Evolutionary conservation across 768 basidiomycete species (phyloP).

Genomic region (Pleurotus citrinopileatus): DNA sequence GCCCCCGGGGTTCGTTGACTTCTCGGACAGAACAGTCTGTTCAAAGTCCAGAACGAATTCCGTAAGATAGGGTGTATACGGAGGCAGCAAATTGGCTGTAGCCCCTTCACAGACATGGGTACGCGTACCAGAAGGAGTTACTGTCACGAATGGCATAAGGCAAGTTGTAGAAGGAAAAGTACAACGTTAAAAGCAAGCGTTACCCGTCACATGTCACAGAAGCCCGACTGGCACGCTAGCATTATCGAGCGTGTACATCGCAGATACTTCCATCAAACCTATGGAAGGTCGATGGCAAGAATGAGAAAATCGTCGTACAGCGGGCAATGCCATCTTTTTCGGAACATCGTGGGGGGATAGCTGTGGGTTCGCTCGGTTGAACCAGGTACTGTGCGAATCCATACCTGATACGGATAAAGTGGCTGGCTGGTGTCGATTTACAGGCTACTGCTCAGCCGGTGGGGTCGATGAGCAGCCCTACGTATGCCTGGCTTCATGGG

Average conservation of each 20-base stretch:
- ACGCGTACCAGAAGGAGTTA: too few relatives aligned
- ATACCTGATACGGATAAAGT: slow-evolving; percentile 5
- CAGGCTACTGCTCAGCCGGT: not conserved
- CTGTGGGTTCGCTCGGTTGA: not conserved
- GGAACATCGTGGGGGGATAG: slow-evolving; percentile 1
- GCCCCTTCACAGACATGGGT: too few relatives aligned
- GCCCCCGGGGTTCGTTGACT: too few relatives aligned
- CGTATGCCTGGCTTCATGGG: not conserved
- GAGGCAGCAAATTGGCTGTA: too few relatives aligned
- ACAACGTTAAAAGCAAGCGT: too few relatives aligned
- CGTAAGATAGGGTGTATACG: too few relatives aligned
- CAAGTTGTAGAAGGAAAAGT: too few relatives aligned
- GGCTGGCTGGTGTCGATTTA: slow-evolving; percentile 1
- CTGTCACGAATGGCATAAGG: too few relatives aligned
- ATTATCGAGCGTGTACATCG: slow-evolving; percentile 1
- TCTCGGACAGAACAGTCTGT: too few relatives aligned
- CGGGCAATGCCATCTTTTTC: slow-evolving; percentile 1
- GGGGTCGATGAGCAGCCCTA: slow-evolving; percentile 5
- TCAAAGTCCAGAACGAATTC: too few relatives aligned
- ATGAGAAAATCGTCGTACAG: slow-evolving; percentile 2
- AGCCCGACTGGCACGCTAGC: too few relatives aligned
- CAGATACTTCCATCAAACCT: not conserved
- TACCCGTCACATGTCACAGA: too few relatives aligned
- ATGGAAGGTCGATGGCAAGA: not conserved
- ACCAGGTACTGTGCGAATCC: not conserved